A percentile compares a stretch with the other conserved stretches of the same genome.
These are phyloP conservation scores for Zea luxurians DNA, from an alignment of 176 grass and related monocot genomes.

Conservation along the genomic window DNA sequence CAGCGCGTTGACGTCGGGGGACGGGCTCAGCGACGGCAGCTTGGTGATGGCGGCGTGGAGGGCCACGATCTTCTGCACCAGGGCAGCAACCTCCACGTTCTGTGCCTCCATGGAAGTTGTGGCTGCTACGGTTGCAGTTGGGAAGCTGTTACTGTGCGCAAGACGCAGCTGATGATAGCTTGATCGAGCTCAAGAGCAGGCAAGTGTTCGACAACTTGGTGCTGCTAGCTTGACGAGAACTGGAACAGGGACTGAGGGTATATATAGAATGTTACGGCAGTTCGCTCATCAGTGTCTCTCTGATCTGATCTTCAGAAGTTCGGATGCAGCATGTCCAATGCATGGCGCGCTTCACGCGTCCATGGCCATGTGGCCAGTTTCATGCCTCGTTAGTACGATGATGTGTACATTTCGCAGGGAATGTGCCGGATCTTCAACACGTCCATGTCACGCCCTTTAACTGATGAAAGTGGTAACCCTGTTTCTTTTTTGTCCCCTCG, in stretches of 20 bases:
- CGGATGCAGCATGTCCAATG: too few species aligned
- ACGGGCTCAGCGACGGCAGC: conserved; percentile 33
- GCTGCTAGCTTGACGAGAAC: too few species aligned
- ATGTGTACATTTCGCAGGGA: too few species aligned
- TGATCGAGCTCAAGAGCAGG: too few species aligned
- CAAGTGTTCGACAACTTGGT: too few species aligned
- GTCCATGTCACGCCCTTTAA: not conserved
- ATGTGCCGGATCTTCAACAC: not conserved
- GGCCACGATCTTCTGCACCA: conserved; percentile 54
- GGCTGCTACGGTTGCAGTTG: not conserved
- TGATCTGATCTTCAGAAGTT: too few species aligned
- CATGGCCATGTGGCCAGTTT: too few species aligned
- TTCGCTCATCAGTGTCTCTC: too few species aligned
- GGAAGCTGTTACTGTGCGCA: not conserved
- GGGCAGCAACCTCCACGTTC: conserved; percentile 43
- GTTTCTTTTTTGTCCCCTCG: not conserved
- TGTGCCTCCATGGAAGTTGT: conserved; percentile 30
- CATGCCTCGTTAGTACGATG: too few species aligned
- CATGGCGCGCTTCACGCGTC: too few species aligned
- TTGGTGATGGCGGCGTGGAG: conserved; percentile 42
- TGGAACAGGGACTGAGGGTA: too few species aligned
- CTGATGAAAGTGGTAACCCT: not conserved
- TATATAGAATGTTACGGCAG: too few species aligned
- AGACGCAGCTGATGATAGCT: not conserved
- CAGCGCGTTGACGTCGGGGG: conserved; percentile 50